Conservation (phyloP, 2,329 filamentous ascomycete species). For the Calonectria fujianensis region DNA sequence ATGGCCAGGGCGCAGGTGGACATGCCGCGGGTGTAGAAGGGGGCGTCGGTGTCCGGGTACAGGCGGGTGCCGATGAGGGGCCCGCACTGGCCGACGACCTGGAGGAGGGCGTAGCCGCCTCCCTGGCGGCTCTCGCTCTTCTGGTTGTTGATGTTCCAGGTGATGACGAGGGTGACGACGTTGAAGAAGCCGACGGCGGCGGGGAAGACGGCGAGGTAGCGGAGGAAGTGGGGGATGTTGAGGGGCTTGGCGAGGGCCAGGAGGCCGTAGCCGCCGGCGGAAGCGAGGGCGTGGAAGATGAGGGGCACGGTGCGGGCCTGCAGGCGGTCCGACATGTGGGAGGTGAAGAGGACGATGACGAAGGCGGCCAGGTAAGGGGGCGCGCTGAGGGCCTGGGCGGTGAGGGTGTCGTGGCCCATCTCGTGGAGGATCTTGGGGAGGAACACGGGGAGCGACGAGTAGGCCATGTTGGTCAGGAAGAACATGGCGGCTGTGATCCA, state of each 20-base stretch:
- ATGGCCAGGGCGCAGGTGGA: conserved; percentile 77
- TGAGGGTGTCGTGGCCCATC: conserved; percentile 82
- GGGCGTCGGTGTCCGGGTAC: conserved; percentile 76
- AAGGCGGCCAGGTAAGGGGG: conserved; percentile 89
- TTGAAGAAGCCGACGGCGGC: conserved; percentile 88
- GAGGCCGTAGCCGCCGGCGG: conserved; percentile 75
- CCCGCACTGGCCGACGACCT: conserved; percentile 87
- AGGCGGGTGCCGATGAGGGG: conserved; percentile 81
- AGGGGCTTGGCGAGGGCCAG: conserved; percentile 75
- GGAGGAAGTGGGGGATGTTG: conserved; percentile 66
- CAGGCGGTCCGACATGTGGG: conserved; percentile 81
- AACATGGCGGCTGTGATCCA: conserved; percentile 89
- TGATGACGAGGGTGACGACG: conserved; percentile 88
- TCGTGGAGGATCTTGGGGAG: conserved; percentile 86
- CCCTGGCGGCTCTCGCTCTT: conserved; percentile 80
- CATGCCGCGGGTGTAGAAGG: conserved; percentile 80
- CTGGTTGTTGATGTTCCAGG: conserved; percentile 94
- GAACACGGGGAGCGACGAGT: conserved; percentile 91
- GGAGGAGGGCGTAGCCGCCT: conserved; percentile 86
- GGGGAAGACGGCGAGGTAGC: conserved; percentile 87
- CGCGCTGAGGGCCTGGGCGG: conserved; percentile 85
- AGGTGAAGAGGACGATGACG: conserved; percentile 80
- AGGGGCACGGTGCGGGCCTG: conserved; percentile 79
- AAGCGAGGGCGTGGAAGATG: conserved; percentile 80
- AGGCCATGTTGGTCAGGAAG: conserved; percentile 91